These are phyloP conservation scores for Phoma sp. DNA, from an alignment of 2,329 filamentous ascomycete genomes.

Conservation along the genomic window DNA sequence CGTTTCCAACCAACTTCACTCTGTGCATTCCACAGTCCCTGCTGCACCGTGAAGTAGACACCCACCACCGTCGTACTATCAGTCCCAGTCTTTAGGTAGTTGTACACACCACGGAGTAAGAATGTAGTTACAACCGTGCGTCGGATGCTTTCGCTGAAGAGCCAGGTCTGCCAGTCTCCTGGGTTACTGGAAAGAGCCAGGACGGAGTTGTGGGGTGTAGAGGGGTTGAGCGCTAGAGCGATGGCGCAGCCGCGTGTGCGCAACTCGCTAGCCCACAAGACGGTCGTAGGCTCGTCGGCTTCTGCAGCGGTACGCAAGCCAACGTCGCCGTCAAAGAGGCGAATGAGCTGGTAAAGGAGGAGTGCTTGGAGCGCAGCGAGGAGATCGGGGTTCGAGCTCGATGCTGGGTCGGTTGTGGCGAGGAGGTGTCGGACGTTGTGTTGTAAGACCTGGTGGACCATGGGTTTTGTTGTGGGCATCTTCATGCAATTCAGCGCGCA, in stretches of 20 bases:
- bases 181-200: not conserved
- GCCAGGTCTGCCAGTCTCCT: conserved; percentile 17
- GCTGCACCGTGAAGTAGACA: conserved; percentile 20
- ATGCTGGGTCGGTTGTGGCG: not conserved
- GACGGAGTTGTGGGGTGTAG: no score
- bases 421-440: not conserved
- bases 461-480: not conserved
- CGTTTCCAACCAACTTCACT: not conserved
- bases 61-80: conserved; percentile 5
- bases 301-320: not conserved
- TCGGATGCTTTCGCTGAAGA: conserved; percentile 41
- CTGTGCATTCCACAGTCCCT: conserved; percentile 4
- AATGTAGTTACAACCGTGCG: conserved; percentile 42
- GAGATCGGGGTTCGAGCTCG: not conserved
- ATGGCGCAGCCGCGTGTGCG: not conserved
- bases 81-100: conserved; percentile 23
- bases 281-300: not conserved
- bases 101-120: conserved; percentile 41
- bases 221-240: not conserved
- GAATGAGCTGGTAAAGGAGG: conserved; percentile 1
- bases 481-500: not conserved
- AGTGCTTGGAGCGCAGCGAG: not conserved
- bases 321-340: not conserved
- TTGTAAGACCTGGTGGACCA: not conserved
- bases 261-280: not conserved